Percentiles rank a stretch among this genome's conserved stretches.
These are phyloP conservation scores for Combretum micranthum DNA, from an alignment of 345 rosid species.

Conservation along the genomic window DNA sequence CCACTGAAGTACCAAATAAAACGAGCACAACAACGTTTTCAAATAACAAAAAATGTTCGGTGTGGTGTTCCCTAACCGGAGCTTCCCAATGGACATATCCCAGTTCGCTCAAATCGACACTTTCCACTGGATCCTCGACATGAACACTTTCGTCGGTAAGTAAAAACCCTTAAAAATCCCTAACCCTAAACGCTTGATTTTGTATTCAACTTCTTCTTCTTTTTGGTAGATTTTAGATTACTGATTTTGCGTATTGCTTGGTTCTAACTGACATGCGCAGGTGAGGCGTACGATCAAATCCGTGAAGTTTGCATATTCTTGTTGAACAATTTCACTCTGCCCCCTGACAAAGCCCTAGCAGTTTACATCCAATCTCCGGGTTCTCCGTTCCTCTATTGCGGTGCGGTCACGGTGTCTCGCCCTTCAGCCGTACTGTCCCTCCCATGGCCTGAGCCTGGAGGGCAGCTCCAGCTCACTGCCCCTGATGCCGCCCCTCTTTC, in stretches of 20 bases:
- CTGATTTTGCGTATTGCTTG: too few species aligned
- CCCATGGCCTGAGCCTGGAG: slow-evolving; percentile 82
- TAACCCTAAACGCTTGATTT: not conserved
- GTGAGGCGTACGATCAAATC: slow-evolving; percentile 79
- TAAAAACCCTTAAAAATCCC: too few species aligned
- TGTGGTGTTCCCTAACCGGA: slow-evolving; percentile 88
- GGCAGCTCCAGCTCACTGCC: slow-evolving; percentile 59
- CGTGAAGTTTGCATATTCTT: slow-evolving; percentile 83
- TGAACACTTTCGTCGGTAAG: slow-evolving; percentile 89
- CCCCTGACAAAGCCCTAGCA: slow-evolving; percentile 87
- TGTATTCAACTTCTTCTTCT: not conserved
- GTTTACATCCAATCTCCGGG: slow-evolving; percentile 91
- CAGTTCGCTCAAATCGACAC: slow-evolving; percentile 85
- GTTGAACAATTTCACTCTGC: slow-evolving; percentile 67
- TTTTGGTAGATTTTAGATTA: not conserved
- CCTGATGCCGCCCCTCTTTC: slow-evolving; percentile 48
- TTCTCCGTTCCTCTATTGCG: slow-evolving; percentile 70
- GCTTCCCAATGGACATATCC: slow-evolving; percentile 92
- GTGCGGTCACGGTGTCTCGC: slow-evolving; percentile 69
- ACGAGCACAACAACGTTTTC: too few species aligned
- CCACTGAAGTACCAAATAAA: too few species aligned
- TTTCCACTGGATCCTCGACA: slow-evolving; percentile 92
- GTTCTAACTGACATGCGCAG: slow-evolving; percentile 19
- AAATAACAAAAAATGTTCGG: slow-evolving; percentile 68
- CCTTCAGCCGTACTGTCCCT: slow-evolving; percentile 87